Percentiles rank a stretch among this genome's conserved stretches.
These are phyloP conservation scores for Akanthomyces muscarius DNA, from an alignment of 2,329 filamentous ascomycete species.

Conservation along the genomic window DNA sequence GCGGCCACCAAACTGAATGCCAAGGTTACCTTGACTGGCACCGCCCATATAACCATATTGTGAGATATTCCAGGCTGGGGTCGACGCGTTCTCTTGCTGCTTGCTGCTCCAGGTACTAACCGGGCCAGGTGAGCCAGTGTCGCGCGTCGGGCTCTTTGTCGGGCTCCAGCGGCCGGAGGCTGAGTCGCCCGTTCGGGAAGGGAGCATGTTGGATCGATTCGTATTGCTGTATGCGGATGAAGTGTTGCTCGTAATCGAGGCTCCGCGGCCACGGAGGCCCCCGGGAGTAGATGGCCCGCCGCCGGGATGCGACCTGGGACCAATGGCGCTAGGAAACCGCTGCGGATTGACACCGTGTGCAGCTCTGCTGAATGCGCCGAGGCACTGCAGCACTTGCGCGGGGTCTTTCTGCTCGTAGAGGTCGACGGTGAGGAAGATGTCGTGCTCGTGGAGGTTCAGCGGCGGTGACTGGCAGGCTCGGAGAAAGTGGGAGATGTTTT, in stretches of 20 bases:
- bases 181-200: slow-evolving; percentile 52
- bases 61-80: slow-evolving; percentile 95
- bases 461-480: slow-evolving; percentile 81
- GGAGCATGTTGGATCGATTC: slow-evolving; percentile 34
- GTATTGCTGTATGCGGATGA: slow-evolving; percentile 46
- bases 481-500: slow-evolving; percentile 96
- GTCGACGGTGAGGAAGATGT: slow-evolving; percentile 95
- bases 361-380: slow-evolving; percentile 85
- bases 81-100: slow-evolving; percentile 72
- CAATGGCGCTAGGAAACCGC: slow-evolving; percentile 71
- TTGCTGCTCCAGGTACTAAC: slow-evolving; percentile 90
- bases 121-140: slow-evolving; percentile 47
- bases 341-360: slow-evolving; percentile 71
- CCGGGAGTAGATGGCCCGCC: slow-evolving; percentile 50
- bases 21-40: slow-evolving; percentile 91
- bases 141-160: slow-evolving; percentile 57
- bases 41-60: slow-evolving; percentile 99
- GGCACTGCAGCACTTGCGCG: slow-evolving; percentile 88
- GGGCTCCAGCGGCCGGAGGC: slow-evolving; percentile 57
- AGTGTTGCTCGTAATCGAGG: slow-evolving; percentile 56
- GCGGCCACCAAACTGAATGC: slow-evolving; percentile 85
- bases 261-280: slow-evolving; percentile 42
- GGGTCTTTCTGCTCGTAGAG: slow-evolving; percentile 94
- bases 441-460: slow-evolving; percentile 84
- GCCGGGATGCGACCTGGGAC: slow-evolving; percentile 59